Conservation (phyloP, 2,329 filamentous ascomycete genomes). For the Albophoma yamanashiensis region DNA sequence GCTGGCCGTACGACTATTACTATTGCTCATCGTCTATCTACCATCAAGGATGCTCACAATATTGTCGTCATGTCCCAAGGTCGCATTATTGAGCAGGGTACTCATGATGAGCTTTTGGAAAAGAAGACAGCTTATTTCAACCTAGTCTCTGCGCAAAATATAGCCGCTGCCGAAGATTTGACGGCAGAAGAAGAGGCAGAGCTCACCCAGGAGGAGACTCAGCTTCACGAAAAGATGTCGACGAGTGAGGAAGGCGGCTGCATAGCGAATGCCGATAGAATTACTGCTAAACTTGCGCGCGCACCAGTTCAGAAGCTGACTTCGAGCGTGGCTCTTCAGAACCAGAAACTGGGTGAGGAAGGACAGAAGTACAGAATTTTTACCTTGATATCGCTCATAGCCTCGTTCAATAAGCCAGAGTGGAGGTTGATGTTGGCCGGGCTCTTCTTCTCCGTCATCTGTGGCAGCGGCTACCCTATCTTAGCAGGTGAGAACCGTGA, state of each 20-base stretch:
- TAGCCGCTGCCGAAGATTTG: constrained; percentile 50
- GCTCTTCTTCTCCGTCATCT: constrained; percentile 62
- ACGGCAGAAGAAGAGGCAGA: constrained; percentile 38
- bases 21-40: constrained; percentile 90
- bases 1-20: constrained; percentile 87
- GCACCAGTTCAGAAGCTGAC: constrained; percentile 45
- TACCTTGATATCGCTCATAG: constrained; percentile 69
- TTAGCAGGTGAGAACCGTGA: constrained; percentile 20
- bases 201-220: constrained; percentile 37
- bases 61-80: constrained; percentile 89
- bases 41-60: constrained; percentile 87
- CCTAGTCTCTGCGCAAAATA: constrained; percentile 81
- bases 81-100: constrained; percentile 85
- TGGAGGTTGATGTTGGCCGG: constrained; percentile 62
- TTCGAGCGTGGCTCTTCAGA: constrained; percentile 60
- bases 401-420: constrained; percentile 67
- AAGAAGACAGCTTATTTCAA: constrained; percentile 65
- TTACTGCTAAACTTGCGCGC: constrained; percentile 45
- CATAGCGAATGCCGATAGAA: constrained; percentile 47
- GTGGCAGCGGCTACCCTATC: constrained; percentile 69
- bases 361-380: constrained; percentile 56
- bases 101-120: constrained; percentile 68
- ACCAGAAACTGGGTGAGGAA: constrained; percentile 34
- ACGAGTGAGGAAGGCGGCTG: constrained; percentile 29
- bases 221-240: constrained; percentile 37